A percentile compares a stretch with the other conserved stretches of the same genome.
phyloP scores from a whole-genome alignment of 805 yeast species.

The Zygosaccharomyces kombuchaensis region DNA sequence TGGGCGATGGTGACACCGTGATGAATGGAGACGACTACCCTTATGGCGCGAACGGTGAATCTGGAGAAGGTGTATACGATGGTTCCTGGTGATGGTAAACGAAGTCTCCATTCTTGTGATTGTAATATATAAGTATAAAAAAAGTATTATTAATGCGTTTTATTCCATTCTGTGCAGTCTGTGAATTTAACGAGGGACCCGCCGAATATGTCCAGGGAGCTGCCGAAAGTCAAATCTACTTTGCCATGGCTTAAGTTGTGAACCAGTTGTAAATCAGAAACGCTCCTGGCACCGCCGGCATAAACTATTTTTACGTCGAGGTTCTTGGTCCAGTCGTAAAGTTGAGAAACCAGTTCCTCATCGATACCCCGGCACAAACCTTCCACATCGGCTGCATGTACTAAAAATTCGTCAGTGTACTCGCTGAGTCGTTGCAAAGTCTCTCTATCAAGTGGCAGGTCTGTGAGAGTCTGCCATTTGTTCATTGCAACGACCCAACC shows the following conservation, averaged over 20 bases:
- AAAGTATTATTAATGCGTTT: constrained; percentile 12
- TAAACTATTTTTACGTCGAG: constrained; percentile 70
- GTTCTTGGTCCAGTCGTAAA: constrained; percentile 68
- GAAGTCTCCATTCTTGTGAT: not conserved
- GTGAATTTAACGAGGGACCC: constrained; percentile 72
- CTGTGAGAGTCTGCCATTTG: constrained; percentile 92
- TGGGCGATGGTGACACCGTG: constrained; percentile 36
- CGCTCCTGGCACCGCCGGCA: constrained; percentile 92
- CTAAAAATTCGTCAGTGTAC: constrained; percentile 80
- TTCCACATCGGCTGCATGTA: constrained; percentile 98
- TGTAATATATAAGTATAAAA: constrained; percentile 2
- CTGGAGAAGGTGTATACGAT: constrained; percentile 33
- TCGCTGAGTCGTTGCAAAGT: constrained; percentile 51
- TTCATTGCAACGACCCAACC: constrained; percentile 95
- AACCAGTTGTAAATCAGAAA: constrained; percentile 66
- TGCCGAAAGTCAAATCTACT: constrained; percentile 90
- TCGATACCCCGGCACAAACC: constrained; percentile 95
- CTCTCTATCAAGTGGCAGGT: constrained; percentile 48
- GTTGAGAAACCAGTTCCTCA: constrained; percentile 59
- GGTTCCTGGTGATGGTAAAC: constrained; percentile 30
- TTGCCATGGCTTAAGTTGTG: constrained; percentile 64
- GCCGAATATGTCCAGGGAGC: constrained; percentile 92
- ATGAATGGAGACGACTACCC: constrained; percentile 33
- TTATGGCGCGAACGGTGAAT: constrained; percentile 30
- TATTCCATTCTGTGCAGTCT: constrained; percentile 76